Evolutionary conservation across 2,329 filamentous ascomycete genomes (phyloP).

Genomic region (Colletotrichum noveboracense): DNA sequence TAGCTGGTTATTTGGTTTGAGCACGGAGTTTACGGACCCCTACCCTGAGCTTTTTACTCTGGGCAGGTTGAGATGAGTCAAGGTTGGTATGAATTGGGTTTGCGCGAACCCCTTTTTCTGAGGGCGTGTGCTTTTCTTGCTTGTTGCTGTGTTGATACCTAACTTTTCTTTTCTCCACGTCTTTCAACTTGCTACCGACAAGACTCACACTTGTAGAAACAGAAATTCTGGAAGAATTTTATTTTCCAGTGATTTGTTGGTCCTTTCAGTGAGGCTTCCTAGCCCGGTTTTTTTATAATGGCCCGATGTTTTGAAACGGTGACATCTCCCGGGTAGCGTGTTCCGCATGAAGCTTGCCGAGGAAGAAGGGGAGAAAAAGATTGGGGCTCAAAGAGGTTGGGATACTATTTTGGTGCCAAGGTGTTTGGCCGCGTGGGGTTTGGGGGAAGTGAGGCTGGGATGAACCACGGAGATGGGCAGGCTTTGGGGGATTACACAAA

Average conservation of each 20-base stretch:
- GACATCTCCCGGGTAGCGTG: neutral
- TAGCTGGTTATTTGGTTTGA: neutral
- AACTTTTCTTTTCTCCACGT: neutral
- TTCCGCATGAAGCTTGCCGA: neutral
- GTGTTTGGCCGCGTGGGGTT: neutral
- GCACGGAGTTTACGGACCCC: neutral
- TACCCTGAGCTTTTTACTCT: neutral
- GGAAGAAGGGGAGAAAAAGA: neutral
- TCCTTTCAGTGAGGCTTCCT: neutral
- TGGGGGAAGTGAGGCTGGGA: neutral
- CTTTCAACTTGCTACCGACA: neutral
- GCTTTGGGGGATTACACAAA: no score
- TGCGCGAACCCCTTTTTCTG: neutral
- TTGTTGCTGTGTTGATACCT: conserved; percentile 13
- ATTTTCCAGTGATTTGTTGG: neutral
- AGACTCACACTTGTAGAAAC: neutral
- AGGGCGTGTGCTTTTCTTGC: neutral
- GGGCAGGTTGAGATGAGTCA: neutral
- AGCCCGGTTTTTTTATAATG: neutral
- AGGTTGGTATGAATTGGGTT: neutral
- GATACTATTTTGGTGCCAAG: neutral
- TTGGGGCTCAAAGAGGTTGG: neutral
- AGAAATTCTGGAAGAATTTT: neutral
- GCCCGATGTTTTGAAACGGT: neutral
- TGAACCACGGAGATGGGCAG: neutral